Conservation (phyloP, 441 rosid genomes). For the Monsonia emarginata region DNA sequence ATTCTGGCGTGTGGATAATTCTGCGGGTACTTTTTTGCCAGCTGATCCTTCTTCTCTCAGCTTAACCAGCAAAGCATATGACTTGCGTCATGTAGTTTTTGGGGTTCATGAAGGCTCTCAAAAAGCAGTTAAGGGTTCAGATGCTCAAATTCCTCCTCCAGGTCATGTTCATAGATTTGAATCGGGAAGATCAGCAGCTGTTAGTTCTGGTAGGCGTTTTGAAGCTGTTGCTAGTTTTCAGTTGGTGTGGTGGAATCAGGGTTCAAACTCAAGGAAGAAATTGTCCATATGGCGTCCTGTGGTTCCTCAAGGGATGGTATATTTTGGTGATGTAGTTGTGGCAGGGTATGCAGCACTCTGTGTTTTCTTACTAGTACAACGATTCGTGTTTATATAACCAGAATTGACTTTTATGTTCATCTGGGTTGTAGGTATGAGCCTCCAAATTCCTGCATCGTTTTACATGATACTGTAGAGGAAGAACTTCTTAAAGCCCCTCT, state of each 20-base stretch:
- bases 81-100: slow-evolving; percentile 59
- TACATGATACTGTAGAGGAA: slow-evolving; percentile 59
- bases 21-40: slow-evolving; percentile 80
- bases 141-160: slow-evolving; percentile 28
- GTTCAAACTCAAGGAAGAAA: slow-evolving; percentile 61
- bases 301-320: slow-evolving; percentile 69
- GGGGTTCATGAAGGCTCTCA: slow-evolving; percentile 39
- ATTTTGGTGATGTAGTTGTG: slow-evolving; percentile 89
- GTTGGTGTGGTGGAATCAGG: slow-evolving; percentile 82
- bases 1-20: slow-evolving; percentile 90
- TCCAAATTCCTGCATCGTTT: slow-evolving; percentile 73
- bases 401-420: slow-evolving; percentile 15
- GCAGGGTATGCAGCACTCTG: slow-evolving; percentile 51
- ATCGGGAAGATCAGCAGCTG: slow-evolving; percentile 28
- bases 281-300: slow-evolving; percentile 87
- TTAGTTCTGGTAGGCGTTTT: slow-evolving; percentile 50
- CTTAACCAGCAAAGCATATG: slow-evolving; percentile 58
- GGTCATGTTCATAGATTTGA: slow-evolving; percentile 24
- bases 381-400: neutral
- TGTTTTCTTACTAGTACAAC: slow-evolving; percentile 7
- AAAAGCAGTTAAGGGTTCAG: slow-evolving; percentile 27
- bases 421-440: slow-evolving; percentile 58
- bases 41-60: slow-evolving; percentile 47
- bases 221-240: slow-evolving; percentile 81
- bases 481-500: slow-evolving; percentile 56